These are phyloP conservation scores for Puccinia coronata DNA, from an alignment of 1,284 basidiomycete species.

Conservation along the genomic window DNA sequence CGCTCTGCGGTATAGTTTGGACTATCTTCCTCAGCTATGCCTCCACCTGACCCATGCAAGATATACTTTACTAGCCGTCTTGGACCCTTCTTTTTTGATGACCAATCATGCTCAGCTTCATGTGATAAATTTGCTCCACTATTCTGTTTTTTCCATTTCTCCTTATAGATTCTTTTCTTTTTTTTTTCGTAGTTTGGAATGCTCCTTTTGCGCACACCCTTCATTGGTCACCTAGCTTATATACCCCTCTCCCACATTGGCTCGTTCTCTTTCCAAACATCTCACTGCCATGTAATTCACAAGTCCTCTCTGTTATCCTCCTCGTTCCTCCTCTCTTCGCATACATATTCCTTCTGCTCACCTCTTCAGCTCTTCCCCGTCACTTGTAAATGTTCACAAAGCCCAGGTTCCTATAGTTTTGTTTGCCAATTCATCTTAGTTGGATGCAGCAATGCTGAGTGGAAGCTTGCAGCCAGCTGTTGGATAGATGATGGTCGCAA, in stretches of 20 bases:
- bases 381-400: neutral
- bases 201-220: neutral
- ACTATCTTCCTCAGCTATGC: slow-evolving; percentile 44
- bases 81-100: slow-evolving; percentile 1
- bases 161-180: neutral
- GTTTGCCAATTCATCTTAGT: neutral
- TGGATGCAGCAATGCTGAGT: no score
- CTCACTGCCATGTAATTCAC: neutral
- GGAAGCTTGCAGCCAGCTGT: no score
- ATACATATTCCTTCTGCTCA: neutral
- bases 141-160: neutral
- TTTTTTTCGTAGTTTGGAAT: neutral
- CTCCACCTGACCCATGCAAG: neutral
- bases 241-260: neutral
- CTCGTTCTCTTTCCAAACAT: neutral
- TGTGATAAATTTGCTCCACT: neutral
- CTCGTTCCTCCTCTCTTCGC: neutral
- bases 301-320: neutral
- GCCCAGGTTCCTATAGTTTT: neutral
- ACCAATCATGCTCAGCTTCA: neutral
- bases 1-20: slow-evolving; percentile 41
- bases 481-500: no score
- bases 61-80: neutral
- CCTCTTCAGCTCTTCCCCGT: neutral
- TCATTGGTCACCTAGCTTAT: neutral